Conservation (phyloP, 2,329 filamentous ascomycete genomes). For the Lachnellula occidentalis region DNA sequence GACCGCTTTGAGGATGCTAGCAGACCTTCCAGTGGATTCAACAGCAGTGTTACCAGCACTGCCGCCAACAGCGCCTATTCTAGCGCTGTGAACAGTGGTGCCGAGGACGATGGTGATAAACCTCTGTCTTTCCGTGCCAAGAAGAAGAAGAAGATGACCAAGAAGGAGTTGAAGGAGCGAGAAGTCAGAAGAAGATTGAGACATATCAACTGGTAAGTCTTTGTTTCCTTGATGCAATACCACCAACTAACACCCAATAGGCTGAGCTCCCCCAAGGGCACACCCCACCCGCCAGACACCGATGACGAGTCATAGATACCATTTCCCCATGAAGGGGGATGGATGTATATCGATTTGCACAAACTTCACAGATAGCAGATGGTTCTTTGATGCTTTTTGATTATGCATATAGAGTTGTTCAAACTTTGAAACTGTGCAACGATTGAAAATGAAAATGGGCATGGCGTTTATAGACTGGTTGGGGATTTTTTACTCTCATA, state of each 20-base stretch:
- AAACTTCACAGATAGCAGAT: conserved; percentile 7
- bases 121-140: conserved; percentile 75
- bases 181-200: conserved; percentile 82
- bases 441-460: background rate
- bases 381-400: conserved; percentile 15
- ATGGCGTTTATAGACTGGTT: conserved; percentile 16
- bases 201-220: conserved; percentile 64
- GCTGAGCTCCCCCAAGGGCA: conserved; percentile 32
- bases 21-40: conserved; percentile 55
- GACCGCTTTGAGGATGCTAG: conserved; percentile 89
- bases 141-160: conserved; percentile 99
- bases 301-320: conserved; percentile 27
- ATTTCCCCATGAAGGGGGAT: background rate
- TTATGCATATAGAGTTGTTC: conserved; percentile 10
- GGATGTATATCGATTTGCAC: conserved; percentile 16
- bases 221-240: conserved; percentile 31
- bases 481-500: background rate
- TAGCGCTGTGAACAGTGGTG: conserved; percentile 72
- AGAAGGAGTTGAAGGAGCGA: conserved; percentile 90
- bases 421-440: background rate
- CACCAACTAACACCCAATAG: conserved; percentile 11
- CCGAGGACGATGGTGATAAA: conserved; percentile 67
- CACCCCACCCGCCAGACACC: conserved; percentile 29
- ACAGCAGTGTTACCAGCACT: conserved; percentile 48
- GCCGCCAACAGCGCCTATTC: conserved; percentile 50